A percentile compares a stretch with the other conserved stretches of the same genome.
Evolutionary conservation across 2,329 filamentous ascomycete species (phyloP).

Genomic region (Verticillium nubilum): DNA sequence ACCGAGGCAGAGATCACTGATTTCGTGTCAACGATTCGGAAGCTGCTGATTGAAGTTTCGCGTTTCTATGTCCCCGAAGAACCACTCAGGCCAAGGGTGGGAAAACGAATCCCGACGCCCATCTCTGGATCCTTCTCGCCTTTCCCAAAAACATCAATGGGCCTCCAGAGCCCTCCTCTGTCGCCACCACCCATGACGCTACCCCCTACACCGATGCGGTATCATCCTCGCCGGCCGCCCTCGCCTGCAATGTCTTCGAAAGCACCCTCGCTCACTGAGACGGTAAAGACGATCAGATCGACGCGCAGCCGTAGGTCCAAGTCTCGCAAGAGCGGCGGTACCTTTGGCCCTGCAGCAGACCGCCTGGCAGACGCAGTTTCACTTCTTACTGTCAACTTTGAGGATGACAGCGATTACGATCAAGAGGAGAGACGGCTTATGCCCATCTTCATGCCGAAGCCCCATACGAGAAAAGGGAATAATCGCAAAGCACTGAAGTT

Average conservation of each 20-base stretch:
- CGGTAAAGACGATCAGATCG: slow-evolving; percentile 22
- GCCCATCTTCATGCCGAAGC: slow-evolving; percentile 39
- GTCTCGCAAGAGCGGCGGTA: slow-evolving; percentile 13
- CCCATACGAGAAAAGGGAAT: slow-evolving; percentile 29
- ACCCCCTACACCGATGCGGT: neutral
- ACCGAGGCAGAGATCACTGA: slow-evolving; percentile 46
- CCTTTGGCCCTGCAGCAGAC: neutral
- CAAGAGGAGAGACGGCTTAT: slow-evolving; percentile 46
- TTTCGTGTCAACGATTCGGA: slow-evolving; percentile 48
- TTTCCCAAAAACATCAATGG: slow-evolving; percentile 16
- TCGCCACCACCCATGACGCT: slow-evolving; percentile 2
- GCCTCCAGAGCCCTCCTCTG: slow-evolving; percentile 7
- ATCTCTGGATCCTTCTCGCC: slow-evolving; percentile 23
- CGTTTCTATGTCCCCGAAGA: slow-evolving; percentile 39
- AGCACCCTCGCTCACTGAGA: slow-evolving; percentile 28
- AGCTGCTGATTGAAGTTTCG: slow-evolving; percentile 38
- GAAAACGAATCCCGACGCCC: slow-evolving; percentile 19
- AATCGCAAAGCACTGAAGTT: slow-evolving; percentile 50
- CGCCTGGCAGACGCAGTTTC: slow-evolving; percentile 14
- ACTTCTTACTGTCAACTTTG: slow-evolving; percentile 27
- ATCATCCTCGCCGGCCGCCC: slow-evolving; percentile 1
- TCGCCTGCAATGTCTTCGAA: slow-evolving; percentile 14
- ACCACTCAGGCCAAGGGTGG: neutral
- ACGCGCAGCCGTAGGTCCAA: slow-evolving; percentile 23
- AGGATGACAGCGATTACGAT: slow-evolving; percentile 36